phyloP scores from a whole-genome alignment of 2,329 filamentous ascomycete genomes.

The Thielaviopsis cerberus region DNA sequence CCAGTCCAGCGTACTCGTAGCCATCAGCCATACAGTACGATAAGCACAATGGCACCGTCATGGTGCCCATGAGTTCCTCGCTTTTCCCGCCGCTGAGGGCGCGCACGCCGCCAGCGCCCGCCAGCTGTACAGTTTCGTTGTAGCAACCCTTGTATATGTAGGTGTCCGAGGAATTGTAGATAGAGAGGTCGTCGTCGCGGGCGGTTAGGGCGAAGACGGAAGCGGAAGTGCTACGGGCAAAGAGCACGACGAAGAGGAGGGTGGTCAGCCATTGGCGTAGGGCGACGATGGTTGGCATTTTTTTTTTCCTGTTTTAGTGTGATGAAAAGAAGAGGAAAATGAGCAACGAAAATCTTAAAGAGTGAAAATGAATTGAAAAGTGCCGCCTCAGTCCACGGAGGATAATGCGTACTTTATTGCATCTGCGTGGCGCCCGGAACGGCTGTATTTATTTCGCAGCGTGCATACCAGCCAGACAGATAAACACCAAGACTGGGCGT shows the following conservation, averaged over 20 bases:
- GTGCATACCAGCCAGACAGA: not conserved
- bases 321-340: too few relatives aligned
- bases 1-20: conserved; percentile 34
- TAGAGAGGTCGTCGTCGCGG: conserved; percentile 12
- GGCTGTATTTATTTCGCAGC: not conserved
- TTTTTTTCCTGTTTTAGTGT: too few relatives aligned
- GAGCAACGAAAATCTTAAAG: not conserved
- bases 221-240: not conserved
- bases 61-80: conserved; percentile 23
- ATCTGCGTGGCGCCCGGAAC: not conserved
- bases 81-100: conserved; percentile 27
- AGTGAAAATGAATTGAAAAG: not conserved
- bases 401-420: not conserved
- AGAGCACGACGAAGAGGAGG: not conserved
- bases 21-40: conserved; percentile 27
- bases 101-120: conserved; percentile 24
- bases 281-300: not conserved
- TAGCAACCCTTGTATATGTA: conserved; percentile 39
- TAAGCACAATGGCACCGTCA: conserved; percentile 35
- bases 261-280: not conserved
- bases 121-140: conserved; percentile 34
- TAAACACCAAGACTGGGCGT: not conserved
- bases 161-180: conserved; percentile 20
- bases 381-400: too few relatives aligned
- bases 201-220: too few relatives aligned